Percentiles rank a stretch among this genome's conserved stretches.
phyloP scores from a whole-genome alignment of 768 basidiomycete species.

The Boletus pseudopeckii region DNA sequence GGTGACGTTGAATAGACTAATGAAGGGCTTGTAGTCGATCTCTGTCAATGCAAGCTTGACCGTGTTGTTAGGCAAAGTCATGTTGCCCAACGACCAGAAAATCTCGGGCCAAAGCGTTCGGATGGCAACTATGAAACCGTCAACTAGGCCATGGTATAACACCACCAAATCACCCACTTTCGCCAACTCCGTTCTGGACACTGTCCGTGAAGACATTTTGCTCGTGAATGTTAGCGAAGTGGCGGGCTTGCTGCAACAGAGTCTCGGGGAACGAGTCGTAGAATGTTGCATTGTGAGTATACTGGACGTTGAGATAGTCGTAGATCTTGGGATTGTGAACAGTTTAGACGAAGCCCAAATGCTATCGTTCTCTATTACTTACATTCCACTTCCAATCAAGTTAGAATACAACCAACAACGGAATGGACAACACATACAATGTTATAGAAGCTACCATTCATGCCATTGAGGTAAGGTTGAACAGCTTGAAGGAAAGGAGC shows the following conservation, averaged over 20 bases:
- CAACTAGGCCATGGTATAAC: background rate
- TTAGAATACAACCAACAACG: constrained; percentile 6
- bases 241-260: constrained; percentile 65
- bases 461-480: constrained; percentile 64
- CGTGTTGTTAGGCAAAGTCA: constrained; percentile 70
- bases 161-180: constrained; percentile 49
- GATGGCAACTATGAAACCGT: constrained; percentile 60
- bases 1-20: constrained; percentile 78
- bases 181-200: constrained; percentile 60
- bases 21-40: constrained; percentile 86
- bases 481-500: constrained; percentile 62
- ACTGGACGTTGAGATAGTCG: constrained; percentile 73
- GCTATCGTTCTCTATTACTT: constrained; percentile 25
- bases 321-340: constrained; percentile 47
- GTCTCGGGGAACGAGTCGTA: constrained; percentile 67
- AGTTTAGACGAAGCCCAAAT: background rate
- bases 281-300: constrained; percentile 78
- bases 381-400: constrained; percentile 63
- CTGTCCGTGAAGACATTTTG: constrained; percentile 65
- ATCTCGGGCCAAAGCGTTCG: constrained; percentile 73
- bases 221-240: constrained; percentile 77
- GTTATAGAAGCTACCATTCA: constrained; percentile 61
- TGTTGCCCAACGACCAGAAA: constrained; percentile 66
- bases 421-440: constrained; percentile 43
- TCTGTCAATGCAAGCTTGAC: constrained; percentile 74